phyloP scores from a whole-genome alignment of 108 stramenopile genomes.

The Cyclotella sp. region DNA sequence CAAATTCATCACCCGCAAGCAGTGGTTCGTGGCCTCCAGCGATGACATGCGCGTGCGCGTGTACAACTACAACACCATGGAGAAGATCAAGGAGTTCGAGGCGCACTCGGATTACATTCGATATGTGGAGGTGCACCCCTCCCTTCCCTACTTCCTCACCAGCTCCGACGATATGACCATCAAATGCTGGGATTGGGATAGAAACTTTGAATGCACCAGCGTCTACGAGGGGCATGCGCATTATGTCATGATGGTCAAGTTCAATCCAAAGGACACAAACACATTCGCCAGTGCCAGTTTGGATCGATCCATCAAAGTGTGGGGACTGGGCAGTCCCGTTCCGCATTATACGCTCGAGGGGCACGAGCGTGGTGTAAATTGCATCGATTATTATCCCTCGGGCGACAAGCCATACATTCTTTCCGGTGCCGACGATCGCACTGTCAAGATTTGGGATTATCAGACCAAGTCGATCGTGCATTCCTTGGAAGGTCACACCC shows the following conservation, averaged over 20 bases:
- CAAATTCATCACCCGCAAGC: slow-evolving; percentile 96
- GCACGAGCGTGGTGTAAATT: slow-evolving; percentile 98
- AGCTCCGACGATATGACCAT: slow-evolving; percentile 97
- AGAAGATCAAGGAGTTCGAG: slow-evolving; percentile 98
- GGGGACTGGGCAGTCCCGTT: slow-evolving; percentile 90
- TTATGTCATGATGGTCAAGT: slow-evolving; percentile 99
- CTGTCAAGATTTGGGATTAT: slow-evolving; percentile 98
- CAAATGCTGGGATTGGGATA: slow-evolving; percentile 99
- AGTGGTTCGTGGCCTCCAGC: slow-evolving; percentile 94
- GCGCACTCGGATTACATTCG: slow-evolving; percentile 99
- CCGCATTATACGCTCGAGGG: slow-evolving; percentile 99
- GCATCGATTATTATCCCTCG: slow-evolving; percentile 98
- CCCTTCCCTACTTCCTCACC: slow-evolving; percentile 91
- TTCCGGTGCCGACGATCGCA: slow-evolving; percentile 97
- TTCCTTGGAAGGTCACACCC: slow-evolving; percentile 96
- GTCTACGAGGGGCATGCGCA: slow-evolving; percentile 98
- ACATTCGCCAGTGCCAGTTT: slow-evolving; percentile 98
- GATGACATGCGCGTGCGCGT: slow-evolving; percentile 95
- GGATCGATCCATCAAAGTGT: slow-evolving; percentile 97
- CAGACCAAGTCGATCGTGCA: slow-evolving; percentile 94
- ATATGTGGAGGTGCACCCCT: slow-evolving; percentile 96
- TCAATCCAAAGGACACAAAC: slow-evolving; percentile 99
- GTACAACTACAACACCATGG: slow-evolving; percentile 99
- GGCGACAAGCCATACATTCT: slow-evolving; percentile 99
- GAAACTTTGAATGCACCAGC: slow-evolving; percentile 93